A percentile compares a stretch with the other conserved stretches of the same genome.
Conservation (phyloP, 805 yeast genomes). For the Metschnikowia borealis region DNA sequence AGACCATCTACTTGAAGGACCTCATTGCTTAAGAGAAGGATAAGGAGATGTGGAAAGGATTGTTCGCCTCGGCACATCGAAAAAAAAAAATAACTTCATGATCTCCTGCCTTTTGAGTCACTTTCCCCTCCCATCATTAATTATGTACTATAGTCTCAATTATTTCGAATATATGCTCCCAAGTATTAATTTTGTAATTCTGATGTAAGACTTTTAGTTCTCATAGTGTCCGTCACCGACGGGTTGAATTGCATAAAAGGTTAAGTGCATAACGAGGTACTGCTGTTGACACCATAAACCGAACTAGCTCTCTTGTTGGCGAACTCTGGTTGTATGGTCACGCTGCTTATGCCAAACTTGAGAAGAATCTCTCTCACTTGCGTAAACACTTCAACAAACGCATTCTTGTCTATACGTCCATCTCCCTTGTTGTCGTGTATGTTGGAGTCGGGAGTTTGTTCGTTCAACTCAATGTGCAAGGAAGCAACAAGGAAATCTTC, state of each 20-base stretch:
- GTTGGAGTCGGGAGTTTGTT: conserved; percentile 15
- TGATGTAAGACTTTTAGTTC: not conserved
- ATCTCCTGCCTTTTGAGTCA: not conserved
- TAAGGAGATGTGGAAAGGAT: conserved; percentile 1
- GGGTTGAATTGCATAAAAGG: not conserved
- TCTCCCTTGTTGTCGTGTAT: conserved; percentile 49
- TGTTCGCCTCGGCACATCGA: conserved; percentile 12
- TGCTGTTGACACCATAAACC: conserved; percentile 30
- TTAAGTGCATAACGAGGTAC: conserved; percentile 11
- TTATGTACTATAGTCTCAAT: conserved; percentile 1
- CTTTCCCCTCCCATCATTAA: not conserved
- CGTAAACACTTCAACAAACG: conserved; percentile 65
- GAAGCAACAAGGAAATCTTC: conserved; percentile 86
- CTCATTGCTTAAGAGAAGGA: conserved; percentile 6
- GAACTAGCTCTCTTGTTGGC: conserved; percentile 16
- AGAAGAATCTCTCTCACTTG: conserved; percentile 77
- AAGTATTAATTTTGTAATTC: not conserved
- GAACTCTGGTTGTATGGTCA: conserved; percentile 96
- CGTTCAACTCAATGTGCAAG: conserved; percentile 69
- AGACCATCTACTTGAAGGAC: conserved; percentile 17
- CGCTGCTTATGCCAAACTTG: conserved; percentile 82
- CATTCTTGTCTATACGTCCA: conserved; percentile 32
- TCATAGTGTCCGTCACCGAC: not conserved
- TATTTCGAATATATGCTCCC: not conserved
- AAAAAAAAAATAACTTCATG: conserved; percentile 2